Evolutionary conservation across 2,329 filamentous ascomycete genomes (phyloP).

Genomic region (Ophiostoma sp.): DNA sequence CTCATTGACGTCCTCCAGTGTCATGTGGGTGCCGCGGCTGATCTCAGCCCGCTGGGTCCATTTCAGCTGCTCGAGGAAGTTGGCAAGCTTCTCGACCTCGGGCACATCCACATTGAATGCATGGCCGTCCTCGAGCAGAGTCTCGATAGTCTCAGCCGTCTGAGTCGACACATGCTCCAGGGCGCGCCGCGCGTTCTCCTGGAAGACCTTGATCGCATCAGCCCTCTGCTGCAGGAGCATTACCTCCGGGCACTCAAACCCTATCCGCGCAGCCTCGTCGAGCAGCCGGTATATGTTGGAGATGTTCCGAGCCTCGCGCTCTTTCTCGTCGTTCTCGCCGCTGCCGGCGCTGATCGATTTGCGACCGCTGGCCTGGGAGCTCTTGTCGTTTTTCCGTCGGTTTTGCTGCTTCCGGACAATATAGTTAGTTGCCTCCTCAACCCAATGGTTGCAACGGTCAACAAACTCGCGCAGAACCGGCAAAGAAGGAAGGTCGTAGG

Average conservation of each 20-base stretch:
- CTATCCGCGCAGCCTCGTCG: conserved; percentile 74
- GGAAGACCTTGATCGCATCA: conserved; percentile 78
- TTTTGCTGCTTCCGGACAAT: conserved; percentile 97
- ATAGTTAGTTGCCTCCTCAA: conserved; percentile 93
- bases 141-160: conserved; percentile 72
- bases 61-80: conserved; percentile 74
- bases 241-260: conserved; percentile 92
- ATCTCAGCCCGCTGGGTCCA: conserved; percentile 77
- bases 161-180: conserved; percentile 62
- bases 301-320: conserved; percentile 81
- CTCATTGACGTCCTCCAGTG: conserved; percentile 70
- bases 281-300: conserved; percentile 84
- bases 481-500: conserved; percentile 79
- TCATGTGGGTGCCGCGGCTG: conserved; percentile 60
- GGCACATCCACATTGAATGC: conserved; percentile 87
- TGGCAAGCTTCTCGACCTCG: conserved; percentile 77
- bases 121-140: conserved; percentile 82
- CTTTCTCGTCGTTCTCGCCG: conserved; percentile 44
- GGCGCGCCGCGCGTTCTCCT: conserved; percentile 65
- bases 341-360: conserved; percentile 55
- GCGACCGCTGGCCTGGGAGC: conserved; percentile 67
- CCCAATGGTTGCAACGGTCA: conserved; percentile 94
- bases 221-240: conserved; percentile 77
- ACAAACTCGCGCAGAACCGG: conserved; percentile 82
- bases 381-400: conserved; percentile 87